These are phyloP conservation scores for Bruguiera gymnorhiza DNA, from an alignment of 345 rosid species.

Conservation along the genomic window DNA sequence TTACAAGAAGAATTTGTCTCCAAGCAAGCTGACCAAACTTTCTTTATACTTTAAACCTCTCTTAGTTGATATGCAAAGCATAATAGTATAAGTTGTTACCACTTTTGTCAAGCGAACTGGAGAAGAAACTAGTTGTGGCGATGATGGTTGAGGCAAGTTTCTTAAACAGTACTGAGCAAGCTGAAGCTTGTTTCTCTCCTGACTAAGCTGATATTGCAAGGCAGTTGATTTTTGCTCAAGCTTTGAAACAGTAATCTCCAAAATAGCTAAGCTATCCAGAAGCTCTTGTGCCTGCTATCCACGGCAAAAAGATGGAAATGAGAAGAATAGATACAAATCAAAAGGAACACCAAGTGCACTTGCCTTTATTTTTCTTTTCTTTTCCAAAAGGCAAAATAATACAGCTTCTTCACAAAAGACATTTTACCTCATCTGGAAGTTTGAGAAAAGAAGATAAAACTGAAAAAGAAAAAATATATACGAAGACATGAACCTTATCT, in stretches of 20 bases:
- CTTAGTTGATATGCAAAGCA: neutral
- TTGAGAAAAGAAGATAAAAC: neutral
- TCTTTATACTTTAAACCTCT: neutral
- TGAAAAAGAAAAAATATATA: neutral
- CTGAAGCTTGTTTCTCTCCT: conserved; percentile 76
- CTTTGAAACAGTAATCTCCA: conserved; percentile 67
- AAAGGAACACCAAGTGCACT: conserved; percentile 1
- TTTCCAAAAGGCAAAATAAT: no score
- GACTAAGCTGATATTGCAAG: conserved; percentile 67
- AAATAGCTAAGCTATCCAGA: conserved; percentile 60
- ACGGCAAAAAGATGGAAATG: conserved; percentile 9
- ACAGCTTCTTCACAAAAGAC: no score
- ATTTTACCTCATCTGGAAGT: no score
- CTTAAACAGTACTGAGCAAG: conserved; percentile 54
- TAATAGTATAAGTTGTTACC: conserved; percentile 15
- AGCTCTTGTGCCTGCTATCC: conserved; percentile 67
- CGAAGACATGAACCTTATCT: conserved; percentile 46
- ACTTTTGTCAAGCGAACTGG: conserved; percentile 23
- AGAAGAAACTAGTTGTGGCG: conserved; percentile 28
- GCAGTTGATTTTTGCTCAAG: conserved; percentile 71
- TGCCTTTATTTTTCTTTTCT: no score
- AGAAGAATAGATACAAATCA: conserved; percentile 4
- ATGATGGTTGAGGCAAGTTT: conserved; percentile 38
- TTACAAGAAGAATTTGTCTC: neutral
- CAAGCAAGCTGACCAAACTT: neutral